A percentile compares a stretch with the other conserved stretches of the same genome.
These are phyloP conservation scores for Pulveroboletus ravenelii DNA, from an alignment of 768 basidiomycete species.

Conservation along the genomic window DNA sequence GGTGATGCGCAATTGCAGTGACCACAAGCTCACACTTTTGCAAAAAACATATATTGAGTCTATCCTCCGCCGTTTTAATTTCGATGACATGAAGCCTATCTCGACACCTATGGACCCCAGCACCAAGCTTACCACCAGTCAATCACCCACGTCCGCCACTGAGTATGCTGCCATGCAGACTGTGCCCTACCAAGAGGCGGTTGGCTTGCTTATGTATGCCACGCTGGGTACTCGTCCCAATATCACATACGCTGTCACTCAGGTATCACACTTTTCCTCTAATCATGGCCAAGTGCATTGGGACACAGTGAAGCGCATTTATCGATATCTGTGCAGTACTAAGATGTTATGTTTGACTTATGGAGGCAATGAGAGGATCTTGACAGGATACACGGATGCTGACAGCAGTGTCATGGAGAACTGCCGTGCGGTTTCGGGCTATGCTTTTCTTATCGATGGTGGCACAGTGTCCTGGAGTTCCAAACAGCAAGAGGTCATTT, in stretches of 20 bases:
- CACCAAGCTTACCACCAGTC: background rate
- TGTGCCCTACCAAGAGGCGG: background rate
- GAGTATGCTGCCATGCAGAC: background rate
- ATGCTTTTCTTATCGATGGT: background rate
- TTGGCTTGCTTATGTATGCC: background rate
- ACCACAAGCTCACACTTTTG: background rate
- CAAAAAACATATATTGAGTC: too few relatives aligned
- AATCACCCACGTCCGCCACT: background rate
- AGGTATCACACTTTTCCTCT: too few relatives aligned
- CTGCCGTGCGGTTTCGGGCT: background rate
- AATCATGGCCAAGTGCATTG: too few relatives aligned
- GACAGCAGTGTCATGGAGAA: background rate
- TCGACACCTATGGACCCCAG: background rate
- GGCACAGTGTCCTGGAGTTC: background rate
- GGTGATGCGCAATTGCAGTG: background rate
- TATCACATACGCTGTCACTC: too few relatives aligned
- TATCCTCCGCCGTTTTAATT: background rate
- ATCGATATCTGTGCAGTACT: background rate
- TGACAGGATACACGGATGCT: background rate
- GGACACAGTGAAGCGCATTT: background rate
- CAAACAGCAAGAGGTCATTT: background rate
- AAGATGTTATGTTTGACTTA: background rate
- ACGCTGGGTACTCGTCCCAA: too few relatives aligned
- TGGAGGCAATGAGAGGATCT: too few relatives aligned
- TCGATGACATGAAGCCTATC: background rate